Conservation (phyloP, 192 early-diverging fungal species). For the Coemansia sp. region DNA sequence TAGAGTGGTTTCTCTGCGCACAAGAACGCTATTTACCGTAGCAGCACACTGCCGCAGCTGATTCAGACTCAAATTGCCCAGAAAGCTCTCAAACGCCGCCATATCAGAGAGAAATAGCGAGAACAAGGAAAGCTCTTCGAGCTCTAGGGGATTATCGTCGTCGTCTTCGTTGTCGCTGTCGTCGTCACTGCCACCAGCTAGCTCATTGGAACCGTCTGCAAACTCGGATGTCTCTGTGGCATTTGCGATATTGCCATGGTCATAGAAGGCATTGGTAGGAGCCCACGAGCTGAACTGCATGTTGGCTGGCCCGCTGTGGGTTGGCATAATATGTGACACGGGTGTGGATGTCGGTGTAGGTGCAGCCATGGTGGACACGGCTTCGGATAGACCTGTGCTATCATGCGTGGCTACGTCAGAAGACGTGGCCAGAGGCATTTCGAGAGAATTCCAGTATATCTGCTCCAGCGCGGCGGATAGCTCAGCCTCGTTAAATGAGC, state of each 20-base stretch:
- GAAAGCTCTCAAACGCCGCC: conserved; percentile 46
- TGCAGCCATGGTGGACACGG: background rate
- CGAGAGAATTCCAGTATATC: conserved; percentile 45
- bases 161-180: conserved; percentile 20
- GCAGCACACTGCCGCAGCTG: conserved; percentile 56
- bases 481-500: conserved; percentile 40
- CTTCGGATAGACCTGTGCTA: background rate
- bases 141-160: conserved; percentile 39
- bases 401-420: conserved; percentile 9
- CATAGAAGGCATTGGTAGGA: background rate
- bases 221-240: background rate
- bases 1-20: conserved; percentile 34
- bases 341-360: conserved; percentile 33
- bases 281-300: conserved; percentile 13
- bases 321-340: background rate
- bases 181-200: background rate
- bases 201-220: background rate
- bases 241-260: background rate
- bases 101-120: conserved; percentile 49
- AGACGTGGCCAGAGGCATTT: conserved; percentile 18
- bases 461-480: conserved; percentile 54
- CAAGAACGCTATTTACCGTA: conserved; percentile 50
- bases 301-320: conserved; percentile 8
- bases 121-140: conserved; percentile 53
- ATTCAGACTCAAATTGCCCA: conserved; percentile 44